Evolutionary conservation across 768 basidiomycete genomes (phyloP), one percentile per base, ranked within the genome.

Genomic region (Boletus subparvulus): DNA sequence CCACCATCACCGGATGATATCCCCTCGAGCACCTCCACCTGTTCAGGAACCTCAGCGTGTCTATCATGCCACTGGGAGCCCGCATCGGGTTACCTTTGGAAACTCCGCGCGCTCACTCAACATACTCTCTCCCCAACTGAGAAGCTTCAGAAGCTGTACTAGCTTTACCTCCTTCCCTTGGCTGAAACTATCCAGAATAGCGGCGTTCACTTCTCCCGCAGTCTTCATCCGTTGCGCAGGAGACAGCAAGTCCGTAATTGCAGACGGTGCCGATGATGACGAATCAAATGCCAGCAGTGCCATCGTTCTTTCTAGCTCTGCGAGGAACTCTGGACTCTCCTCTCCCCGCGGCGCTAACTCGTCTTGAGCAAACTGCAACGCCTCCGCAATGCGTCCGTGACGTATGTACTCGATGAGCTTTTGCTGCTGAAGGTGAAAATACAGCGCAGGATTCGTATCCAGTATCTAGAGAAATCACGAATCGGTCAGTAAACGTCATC

Each of bases 371-470:
- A 98, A 99, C 52, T 83, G 77, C 47, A 99, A 75, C 0, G 95
- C 97, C 41, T 92, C 87, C 7, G 77, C 73, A 58, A 94, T 84
- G 30, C 83, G 82, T 37, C 90, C 88, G 50, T 87, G 83, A 1
- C 95, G 90, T 62, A 98, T 97, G 62, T 83, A 86, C 73, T 99
- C 97, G 70, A 98, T 98, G 39, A 99, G 78, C 65, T 89, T 92
- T 72, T 97, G 94, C 60, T 98, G 94, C 64, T 98, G 94, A 12
- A 99, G 82, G 65, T 92, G 92, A 74, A 99, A 99, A 71, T 95
- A 95, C 50, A 99, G 76, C 12, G 85, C 84, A 9, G 93, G 92
- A 71, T 98, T 96, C 37, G 90, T 93, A 72, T 99, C 97, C 68
- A 99, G 80, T 67, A 99, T 97, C 97, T 99, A 73, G 61, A 65